Evolutionary conservation across 2,329 filamentous ascomycete genomes (phyloP), one percentile per base, ranked within the genome.

Genomic region (Ophiocordyceps camponoti-leonardi): DNA sequence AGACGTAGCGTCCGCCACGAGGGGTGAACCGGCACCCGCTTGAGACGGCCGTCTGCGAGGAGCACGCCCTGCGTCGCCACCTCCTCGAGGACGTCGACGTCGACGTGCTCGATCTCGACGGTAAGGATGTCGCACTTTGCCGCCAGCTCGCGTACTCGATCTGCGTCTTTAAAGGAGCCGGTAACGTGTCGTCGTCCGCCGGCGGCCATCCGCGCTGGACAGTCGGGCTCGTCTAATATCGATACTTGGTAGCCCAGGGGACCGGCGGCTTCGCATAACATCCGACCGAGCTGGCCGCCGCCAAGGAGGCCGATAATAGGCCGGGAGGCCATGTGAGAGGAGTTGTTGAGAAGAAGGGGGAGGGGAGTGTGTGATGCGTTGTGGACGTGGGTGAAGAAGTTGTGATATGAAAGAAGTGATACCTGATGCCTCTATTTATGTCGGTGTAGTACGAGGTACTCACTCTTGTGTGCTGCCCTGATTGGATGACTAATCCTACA

Each of bases 31-130:
- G 78, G 68, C 40, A 83, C 73, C 51, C 63, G 69, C 56, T 67
- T 72, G 20, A 37, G 43, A 58, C 54, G 42, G 39, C 41, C 22
- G 18, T 44, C 26, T 44, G 49, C 37, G 41, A 47, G 16, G 45
- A 46, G 22, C 4, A 82, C 77, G 31, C 80, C 77, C 45, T 70
- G 67, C 16, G 75, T 75, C 5, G 76, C 77, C 47, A 95, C 78
- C 58, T 93, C 84, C 63, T 94, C 86, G 5, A 95, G 73, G 22
- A 92, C 81, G 45, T 86, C 71, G n/a, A 86, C 92, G 61, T 95
- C 79, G 48, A 95, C 83, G 64, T 95, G 90, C 68, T 96, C 90
- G 51, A 94, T 95, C 64, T 96, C 90, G 14, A 94, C 85, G 0
- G 87, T 95, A 49, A 95, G 69, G 16, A 94, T 77, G 59, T 94